Base-by-base conservation (phyloP, 202 grass and related monocot genomes). In the Carex sylvatica region DNA sequence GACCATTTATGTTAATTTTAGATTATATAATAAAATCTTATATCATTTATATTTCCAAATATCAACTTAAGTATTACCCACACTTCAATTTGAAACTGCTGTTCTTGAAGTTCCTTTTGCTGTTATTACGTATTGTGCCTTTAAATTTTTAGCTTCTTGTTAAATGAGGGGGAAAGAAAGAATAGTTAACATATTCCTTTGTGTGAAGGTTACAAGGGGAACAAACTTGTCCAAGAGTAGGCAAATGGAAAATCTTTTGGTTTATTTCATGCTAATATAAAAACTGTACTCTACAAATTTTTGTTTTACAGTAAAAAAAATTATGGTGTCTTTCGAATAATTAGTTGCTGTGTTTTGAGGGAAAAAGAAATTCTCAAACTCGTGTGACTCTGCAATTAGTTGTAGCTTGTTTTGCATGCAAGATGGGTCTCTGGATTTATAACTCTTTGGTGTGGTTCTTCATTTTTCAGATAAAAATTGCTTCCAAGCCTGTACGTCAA, bases 391-490 rank as follows among this genome's bases (percentile, higher is more conserved):
- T 49, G 72, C 42, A 19, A 55, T 49, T 55, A 55, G 31, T 6
- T 26, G 47, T 18, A 42, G 26, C 33, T 58, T 61, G 26, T 61
- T 61, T 79, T 61, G 13, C 52, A 77, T 56, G 47, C 12, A 54
- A 77, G 1, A 56, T 16, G 11, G 51, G 2, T 78, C 30, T 31
- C 46, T 56, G 18, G 15, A 33, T 78, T 58, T 36, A 24, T 55
- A 19, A 78, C 31, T 78, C 4, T 59, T 78, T 78, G 36, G 9
- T 47, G 9, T 12, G n/a, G 9, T 58, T 78, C 52, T 78, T 78
- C 14, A 58, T 11, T 88, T 73, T 83, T 59, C 81, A 97, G 92
- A 98, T 98, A 81, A 98, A 95, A 86, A 86, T 98, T 85, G 78
- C 44, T 65, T 74, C 86, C 54, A 98, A 91, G 83, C 12, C 72